Evolutionary conservation across 1,284 basidiomycete genomes (phyloP).

Genomic region (Trametes pubescens): DNA sequence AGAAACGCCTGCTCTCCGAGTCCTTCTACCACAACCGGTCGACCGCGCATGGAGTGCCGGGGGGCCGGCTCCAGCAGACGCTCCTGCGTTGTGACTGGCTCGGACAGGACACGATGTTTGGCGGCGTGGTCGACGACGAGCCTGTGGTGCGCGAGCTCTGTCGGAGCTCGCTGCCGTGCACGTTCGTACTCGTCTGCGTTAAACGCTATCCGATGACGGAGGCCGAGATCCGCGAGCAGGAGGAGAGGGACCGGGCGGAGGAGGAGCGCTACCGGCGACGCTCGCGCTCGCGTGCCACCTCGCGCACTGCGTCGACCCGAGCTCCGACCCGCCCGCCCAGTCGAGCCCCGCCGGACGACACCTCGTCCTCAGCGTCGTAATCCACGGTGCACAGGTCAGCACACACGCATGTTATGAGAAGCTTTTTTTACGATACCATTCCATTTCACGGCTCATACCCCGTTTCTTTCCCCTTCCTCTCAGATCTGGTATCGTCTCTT

Average conservation of each 20-base stretch:
- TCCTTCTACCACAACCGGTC: conserved; percentile 73
- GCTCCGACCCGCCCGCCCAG: conserved; percentile 28
- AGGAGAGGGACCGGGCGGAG: conserved; percentile 37
- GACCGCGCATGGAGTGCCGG: conserved; percentile 66
- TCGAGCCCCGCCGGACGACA: conserved; percentile 22
- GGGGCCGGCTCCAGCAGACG: conserved; percentile 66
- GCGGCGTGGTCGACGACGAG: conserved; percentile 62
- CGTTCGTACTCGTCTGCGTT: conserved; percentile 64
- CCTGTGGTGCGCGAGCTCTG: conserved; percentile 51
- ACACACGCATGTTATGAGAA: not conserved
- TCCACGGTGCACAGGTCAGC: not conserved
- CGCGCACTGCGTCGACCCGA: conserved; percentile 32
- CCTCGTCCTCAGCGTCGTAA: conserved; percentile 12
- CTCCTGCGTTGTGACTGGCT: conserved; percentile 73
- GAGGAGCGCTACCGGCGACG: conserved; percentile 31
- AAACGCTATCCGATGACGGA: conserved; percentile 55
- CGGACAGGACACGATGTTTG: conserved; percentile 61
- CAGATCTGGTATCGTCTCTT: conserved; percentile 5
- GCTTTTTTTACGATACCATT: conserved; percentile 3
- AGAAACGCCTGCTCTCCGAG: conserved; percentile 51
- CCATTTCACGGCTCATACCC: conserved; percentile 3
- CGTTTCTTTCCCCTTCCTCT: not conserved
- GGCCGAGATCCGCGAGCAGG: conserved; percentile 56
- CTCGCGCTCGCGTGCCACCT: conserved; percentile 35
- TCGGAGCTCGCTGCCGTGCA: conserved; percentile 61